These are phyloP conservation scores for Epichloe hybrida DNA, from an alignment of 2,329 filamentous ascomycete species.

Conservation along the genomic window DNA sequence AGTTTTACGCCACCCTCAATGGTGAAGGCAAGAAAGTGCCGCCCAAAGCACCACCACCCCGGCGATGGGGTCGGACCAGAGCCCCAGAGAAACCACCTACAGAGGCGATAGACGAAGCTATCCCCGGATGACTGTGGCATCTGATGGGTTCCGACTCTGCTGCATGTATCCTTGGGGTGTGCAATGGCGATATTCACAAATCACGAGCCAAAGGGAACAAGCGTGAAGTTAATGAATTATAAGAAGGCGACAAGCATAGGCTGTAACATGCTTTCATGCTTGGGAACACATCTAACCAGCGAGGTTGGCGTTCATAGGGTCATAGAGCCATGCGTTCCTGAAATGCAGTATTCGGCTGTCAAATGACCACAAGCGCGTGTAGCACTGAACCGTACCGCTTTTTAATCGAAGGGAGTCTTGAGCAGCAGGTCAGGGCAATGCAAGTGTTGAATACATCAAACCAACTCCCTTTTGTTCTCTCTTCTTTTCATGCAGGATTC, in stretches of 20 bases:
- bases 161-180: no score
- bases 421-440: not conserved
- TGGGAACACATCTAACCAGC: no score
- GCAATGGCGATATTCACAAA: not conserved
- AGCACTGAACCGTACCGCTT: not conserved
- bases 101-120: not conserved
- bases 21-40: constrained; percentile 26
- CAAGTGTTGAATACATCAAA: not conserved
- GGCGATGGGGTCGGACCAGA: constrained; percentile 30
- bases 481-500: not conserved
- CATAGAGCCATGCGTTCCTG: not conserved
- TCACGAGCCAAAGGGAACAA: not conserved
- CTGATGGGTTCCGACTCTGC: not conserved
- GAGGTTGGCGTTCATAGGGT: not conserved
- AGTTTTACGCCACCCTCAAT: constrained; percentile 16
- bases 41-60: constrained; percentile 32
- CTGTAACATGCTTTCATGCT: not conserved
- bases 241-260: not conserved
- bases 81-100: constrained; percentile 17
- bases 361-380: not conserved
- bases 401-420: not conserved
- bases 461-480: no score
- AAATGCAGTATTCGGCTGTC: not conserved
- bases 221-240: not conserved
- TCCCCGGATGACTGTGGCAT: not conserved